Conservation (phyloP, 2,329 filamentous ascomycete genomes). For the Neofusicoccum umdonicola region DNA sequence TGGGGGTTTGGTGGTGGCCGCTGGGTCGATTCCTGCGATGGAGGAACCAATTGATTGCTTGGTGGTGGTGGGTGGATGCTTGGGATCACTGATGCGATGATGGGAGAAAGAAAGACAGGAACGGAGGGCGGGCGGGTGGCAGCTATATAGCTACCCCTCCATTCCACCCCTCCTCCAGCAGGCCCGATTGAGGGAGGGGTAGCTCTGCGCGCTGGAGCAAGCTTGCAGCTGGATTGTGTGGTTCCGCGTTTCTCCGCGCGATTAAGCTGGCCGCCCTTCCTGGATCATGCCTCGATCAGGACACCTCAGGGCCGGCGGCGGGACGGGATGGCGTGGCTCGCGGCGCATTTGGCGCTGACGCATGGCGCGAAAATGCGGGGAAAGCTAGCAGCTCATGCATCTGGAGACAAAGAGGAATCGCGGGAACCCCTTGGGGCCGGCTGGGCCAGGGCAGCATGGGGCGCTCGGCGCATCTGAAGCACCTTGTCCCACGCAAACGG, state of each 20-base stretch:
- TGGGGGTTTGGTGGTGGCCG: neutral
- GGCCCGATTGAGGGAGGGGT: constrained; percentile 9
- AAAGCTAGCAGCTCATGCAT: neutral
- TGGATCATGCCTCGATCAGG: constrained; percentile 12
- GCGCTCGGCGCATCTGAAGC: neutral
- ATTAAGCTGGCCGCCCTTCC: constrained; percentile 3
- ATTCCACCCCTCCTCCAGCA: neutral
- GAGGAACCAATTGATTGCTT: constrained; percentile 5
- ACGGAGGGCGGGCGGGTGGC: neutral
- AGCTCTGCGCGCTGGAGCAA: neutral
- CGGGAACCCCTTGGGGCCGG: neutral
- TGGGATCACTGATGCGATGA: constrained; percentile 7
- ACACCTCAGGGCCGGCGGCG: neutral
- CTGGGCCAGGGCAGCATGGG: too few species aligned
- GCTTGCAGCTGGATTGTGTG: neutral
- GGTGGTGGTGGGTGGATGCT: neutral
- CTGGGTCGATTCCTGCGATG: neutral
- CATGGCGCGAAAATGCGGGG: neutral
- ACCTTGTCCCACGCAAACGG: neutral
- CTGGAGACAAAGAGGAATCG: neutral
- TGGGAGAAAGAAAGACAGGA: neutral
- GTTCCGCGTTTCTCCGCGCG: constrained; percentile 3
- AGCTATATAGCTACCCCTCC: neutral
- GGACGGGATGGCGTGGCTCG: neutral
- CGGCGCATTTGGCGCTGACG: neutral